phyloP scores from a whole-genome alignment of 345 rosid species.

The Gossypium longicalyx region DNA sequence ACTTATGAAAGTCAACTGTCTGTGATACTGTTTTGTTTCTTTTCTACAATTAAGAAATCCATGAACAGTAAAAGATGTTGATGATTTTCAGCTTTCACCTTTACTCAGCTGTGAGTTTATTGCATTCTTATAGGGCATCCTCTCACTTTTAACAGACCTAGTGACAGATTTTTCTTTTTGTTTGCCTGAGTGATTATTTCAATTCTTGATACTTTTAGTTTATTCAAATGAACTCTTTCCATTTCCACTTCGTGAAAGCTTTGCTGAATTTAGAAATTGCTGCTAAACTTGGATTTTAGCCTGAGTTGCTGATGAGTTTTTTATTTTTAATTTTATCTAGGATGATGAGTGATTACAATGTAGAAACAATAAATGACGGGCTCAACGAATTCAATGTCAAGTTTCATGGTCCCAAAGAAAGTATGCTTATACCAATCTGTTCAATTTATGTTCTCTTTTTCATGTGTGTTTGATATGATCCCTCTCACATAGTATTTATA shows the following conservation, averaged over 20 bases:
- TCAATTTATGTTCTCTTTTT: not conserved
- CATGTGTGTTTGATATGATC: not conserved
- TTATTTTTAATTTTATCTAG: conserved; percentile 30
- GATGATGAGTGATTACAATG: conserved; percentile 79
- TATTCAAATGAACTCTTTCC: not conserved
- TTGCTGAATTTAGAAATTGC: not conserved
- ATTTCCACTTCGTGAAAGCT: not conserved
- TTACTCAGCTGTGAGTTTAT: not conserved
- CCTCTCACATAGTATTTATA: not conserved
- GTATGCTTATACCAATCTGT: conserved; percentile 30
- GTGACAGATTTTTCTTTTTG: not conserved
- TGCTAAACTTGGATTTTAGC: not conserved
- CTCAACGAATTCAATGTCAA: conserved; percentile 70
- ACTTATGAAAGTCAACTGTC: not conserved
- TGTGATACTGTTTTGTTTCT: not conserved
- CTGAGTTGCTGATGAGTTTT: not conserved
- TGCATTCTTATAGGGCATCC: not conserved
- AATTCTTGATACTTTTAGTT: not conserved
- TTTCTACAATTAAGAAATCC: not conserved
- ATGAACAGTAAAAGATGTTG: not conserved
- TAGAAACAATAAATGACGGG: conserved; percentile 67
- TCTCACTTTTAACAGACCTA: not conserved
- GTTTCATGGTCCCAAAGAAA: conserved; percentile 75
- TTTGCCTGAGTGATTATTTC: not conserved
- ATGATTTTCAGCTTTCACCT: not conserved